Evolutionary conservation across 2,329 filamentous ascomycete genomes (phyloP), one percentile per base, ranked within the genome.

Genomic region (Fusarium zealandicum): DNA sequence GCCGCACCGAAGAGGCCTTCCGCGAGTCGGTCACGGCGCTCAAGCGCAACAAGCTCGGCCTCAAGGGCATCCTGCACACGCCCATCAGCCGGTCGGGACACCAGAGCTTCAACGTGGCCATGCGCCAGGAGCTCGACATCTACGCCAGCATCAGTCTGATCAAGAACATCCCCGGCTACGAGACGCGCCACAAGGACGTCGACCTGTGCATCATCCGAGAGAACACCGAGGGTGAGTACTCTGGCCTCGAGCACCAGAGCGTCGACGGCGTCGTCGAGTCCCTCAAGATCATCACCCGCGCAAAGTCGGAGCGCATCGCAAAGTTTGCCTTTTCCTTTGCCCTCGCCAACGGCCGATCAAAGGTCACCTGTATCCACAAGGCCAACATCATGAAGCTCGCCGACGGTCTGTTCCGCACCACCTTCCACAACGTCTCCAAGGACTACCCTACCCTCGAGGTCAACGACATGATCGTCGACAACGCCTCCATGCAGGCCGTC

Each of bases 351-450:
- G 93, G 96, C 86, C 88, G 95, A 75, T 93, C 96, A 85, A 98
- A 98, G 90, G 92, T 99, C 53, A 98, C 95, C 67, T 97, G 93
- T 82, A 98, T 99, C 75, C 95, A 99, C 89, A 99, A 99, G 86
- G 95, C 95, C 80, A 99, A 99, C 85, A 99, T 99, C 82, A 99
- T 99, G 95, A 99, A 99, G 86, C 85, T 99, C 55, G 93, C 93
- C 76, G 95, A 99, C 70, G 95, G 95, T 79, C 90, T 99, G 52
- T 99, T 99, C 91, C 90, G 95, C 76, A 93, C 88, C 81, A 98
- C 95, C 68, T 96, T 98, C 85, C 92, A 96, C 82, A 84, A 88
- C 72, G 88, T 95, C 67, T 90, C 92, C 66, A 90, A 96, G 82
- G 92, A 96, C 77, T 99, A 95, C 82, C 93, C 95, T 56, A 96